Base-by-base conservation (phyloP, 2,329 filamentous ascomycete species). In the Didymella segeticola region DNA sequence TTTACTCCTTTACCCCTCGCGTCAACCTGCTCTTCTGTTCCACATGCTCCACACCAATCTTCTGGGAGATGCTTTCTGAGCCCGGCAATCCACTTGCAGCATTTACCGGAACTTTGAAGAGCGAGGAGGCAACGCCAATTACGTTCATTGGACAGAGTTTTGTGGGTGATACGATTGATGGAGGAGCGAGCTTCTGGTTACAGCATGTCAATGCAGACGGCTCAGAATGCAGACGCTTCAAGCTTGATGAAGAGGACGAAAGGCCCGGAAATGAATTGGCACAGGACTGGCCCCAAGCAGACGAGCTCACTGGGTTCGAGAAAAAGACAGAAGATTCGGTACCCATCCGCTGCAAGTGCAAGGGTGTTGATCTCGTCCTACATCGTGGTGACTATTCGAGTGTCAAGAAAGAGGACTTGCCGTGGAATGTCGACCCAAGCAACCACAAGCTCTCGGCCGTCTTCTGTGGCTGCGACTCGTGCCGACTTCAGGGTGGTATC, bases 101-200 rank as follows among this genome's bases (percentile, higher is more conserved):
- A 0, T 70, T 77, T 2, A 78, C 76, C 0, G 80, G 81, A 1
- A 61, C 65, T 0, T 58, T 81, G 27, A 45, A 48, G 0, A 77
- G 79, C 34, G 43, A 67, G 1, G 56, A 62, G 0, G 58, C 53
- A 0, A 61, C 64, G 6, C 36, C 82, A 2, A 29, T 74, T 23
- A 60, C 61, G 29, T 57, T 70, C 14, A 57, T 43, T 0, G 53
- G 73, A 1, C 78, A 82, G 48, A 75, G 80, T 3, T 82, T 77
- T 51, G 70, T 83, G 0, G 75, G 67, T 1, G 81, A 84, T 49
- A 85, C 83, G 0, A 23, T 73, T 1, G 83, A 86, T 60, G 83
- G 82, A 2, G 83, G 83, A 0, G 75, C 81, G 1, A 76, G 76
- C 2, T 62, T 74, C 1, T 85, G 80, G 80, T 61, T 83, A 4